These are phyloP conservation scores for Calamus simplicifolius DNA, from an alignment of 176 grass and related monocot genomes.

Conservation along the genomic window DNA sequence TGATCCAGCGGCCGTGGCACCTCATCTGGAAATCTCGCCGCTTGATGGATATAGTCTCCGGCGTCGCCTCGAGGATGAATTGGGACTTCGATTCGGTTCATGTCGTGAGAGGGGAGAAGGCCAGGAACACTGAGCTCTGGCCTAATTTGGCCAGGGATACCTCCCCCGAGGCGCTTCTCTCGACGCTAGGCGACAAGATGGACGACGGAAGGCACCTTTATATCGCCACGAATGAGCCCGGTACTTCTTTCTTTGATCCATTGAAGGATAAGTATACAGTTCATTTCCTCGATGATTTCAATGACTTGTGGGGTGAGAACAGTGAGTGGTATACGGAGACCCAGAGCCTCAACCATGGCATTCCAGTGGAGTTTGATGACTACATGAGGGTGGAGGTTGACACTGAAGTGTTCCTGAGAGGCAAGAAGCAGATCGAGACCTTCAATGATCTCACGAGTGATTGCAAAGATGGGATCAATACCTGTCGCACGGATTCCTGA, in stretches of 20 bases:
- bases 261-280: slow-evolving; percentile 60
- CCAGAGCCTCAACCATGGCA: slow-evolving; percentile 66
- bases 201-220: slow-evolving; percentile 71
- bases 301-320: slow-evolving; percentile 73
- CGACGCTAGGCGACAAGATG: slow-evolving; percentile 56
- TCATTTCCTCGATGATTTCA: slow-evolving; percentile 74
- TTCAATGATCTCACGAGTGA: slow-evolving; percentile 80
- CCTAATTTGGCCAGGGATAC: slow-evolving; percentile 73
- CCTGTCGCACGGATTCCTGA: slow-evolving; percentile 21
- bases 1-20: slow-evolving; percentile 83
- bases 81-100: slow-evolving; percentile 90
- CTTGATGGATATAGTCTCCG: slow-evolving; percentile 89
- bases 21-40: slow-evolving; percentile 80
- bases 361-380: slow-evolving; percentile 75
- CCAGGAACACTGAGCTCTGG: slow-evolving; percentile 64
- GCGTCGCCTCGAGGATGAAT: slow-evolving; percentile 61
- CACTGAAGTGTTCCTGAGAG: slow-evolving; percentile 82
- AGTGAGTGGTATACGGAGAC: slow-evolving; percentile 88
- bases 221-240: slow-evolving; percentile 61
- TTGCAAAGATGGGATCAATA: slow-evolving; percentile 86
- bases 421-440: slow-evolving; percentile 79
- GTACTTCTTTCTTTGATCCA: slow-evolving; percentile 68
- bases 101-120: slow-evolving; percentile 74
- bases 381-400: slow-evolving; percentile 95
- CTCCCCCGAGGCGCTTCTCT: slow-evolving; percentile 51